Evolutionary conservation across 495 filamentous ascomycete species (phyloP), one percentile per base, ranked within the genome.

Genomic region (Penicillium daleae): DNA sequence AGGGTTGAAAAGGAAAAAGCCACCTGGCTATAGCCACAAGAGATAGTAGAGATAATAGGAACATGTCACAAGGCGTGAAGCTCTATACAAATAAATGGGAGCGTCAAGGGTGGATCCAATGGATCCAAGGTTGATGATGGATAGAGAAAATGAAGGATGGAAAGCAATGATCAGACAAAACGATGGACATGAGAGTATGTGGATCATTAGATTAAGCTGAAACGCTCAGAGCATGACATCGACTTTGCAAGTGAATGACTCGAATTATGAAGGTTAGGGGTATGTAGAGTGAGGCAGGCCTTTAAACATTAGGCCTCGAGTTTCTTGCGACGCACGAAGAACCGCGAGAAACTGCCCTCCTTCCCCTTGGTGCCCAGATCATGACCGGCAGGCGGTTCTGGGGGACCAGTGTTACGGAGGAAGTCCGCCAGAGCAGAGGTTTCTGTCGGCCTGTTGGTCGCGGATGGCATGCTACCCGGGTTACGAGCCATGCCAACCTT

Each of bases 351-450:
- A 15, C 69, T 59, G 33, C 65, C 66, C 29, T 76, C 72, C 52
- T 74, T 72, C 13, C 32, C 35, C 65, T 74, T 76, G 15, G 56
- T 55, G 9, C 48, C 59, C 44, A 54, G 44, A 33, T 58, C 33
- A 19, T 57, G 71, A 37, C 63, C 58, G 13, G 64, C 61, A 35
- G 65, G 61, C 6, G 80, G 72, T 52, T 74, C 75, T 2, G 90
- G 90, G n/a, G 92, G 91, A 21, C 83, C 91, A 24, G 89, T 90
- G 61, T 88, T 89, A 42, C 83, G 86, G 15, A 97, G 76, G 73
- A 96, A 96, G 64, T 91, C 89, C 3, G 92, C 91, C 57, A 96
- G 74, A 32, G 93, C 91, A 42, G 85, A 85, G 3, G 90, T 92
- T 29, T 81, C 80, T n/a, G 76, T 75, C 53, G 78, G 65, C 57